Conservation (phyloP, 2,329 filamentous ascomycete genomes). For the Drechslera avenae region DNA sequence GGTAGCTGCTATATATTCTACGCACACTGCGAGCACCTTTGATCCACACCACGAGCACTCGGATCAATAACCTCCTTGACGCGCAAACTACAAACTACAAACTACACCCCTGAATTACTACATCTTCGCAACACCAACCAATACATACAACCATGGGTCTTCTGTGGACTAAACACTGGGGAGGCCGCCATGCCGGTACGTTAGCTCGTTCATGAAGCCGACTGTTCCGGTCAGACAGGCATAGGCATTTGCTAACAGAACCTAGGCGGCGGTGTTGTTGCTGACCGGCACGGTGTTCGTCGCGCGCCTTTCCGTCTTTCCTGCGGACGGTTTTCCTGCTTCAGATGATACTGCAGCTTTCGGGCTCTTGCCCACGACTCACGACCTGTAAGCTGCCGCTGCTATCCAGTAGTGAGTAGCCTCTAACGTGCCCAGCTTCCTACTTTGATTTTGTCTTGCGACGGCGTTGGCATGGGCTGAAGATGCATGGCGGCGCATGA, state of each 20-base stretch:
- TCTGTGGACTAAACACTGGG: constrained; percentile 55
- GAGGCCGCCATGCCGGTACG: constrained; percentile 52
- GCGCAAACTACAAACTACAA: constrained; percentile 5
- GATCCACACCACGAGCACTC: neutral
- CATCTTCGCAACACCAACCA: constrained; percentile 11
- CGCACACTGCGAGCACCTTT: neutral
- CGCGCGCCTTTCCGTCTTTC: constrained; percentile 59
- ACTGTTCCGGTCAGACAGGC: constrained; percentile 8
- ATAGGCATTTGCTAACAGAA: constrained; percentile 23
- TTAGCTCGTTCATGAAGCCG: constrained; percentile 2
- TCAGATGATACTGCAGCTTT: constrained; percentile 49
- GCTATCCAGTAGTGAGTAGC: no score
- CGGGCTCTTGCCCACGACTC: constrained; percentile 25
- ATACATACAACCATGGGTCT: constrained; percentile 48
- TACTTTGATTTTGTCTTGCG: constrained; percentile 10
- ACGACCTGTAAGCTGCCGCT: constrained; percentile 29
- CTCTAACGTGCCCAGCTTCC: neutral
- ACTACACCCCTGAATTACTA: neutral
- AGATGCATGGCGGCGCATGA: constrained; percentile 2
- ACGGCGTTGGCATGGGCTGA: constrained; percentile 20
- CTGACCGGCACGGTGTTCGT: constrained; percentile 58
- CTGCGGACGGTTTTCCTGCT: constrained; percentile 59
- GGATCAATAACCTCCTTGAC: neutral
- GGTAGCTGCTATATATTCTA: constrained; percentile 20
- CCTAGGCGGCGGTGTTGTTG: constrained; percentile 56